Evolutionary conservation across 2,329 filamentous ascomycete genomes (phyloP), one percentile per base, ranked within the genome.

Genomic region (Penicillium concentricum): DNA sequence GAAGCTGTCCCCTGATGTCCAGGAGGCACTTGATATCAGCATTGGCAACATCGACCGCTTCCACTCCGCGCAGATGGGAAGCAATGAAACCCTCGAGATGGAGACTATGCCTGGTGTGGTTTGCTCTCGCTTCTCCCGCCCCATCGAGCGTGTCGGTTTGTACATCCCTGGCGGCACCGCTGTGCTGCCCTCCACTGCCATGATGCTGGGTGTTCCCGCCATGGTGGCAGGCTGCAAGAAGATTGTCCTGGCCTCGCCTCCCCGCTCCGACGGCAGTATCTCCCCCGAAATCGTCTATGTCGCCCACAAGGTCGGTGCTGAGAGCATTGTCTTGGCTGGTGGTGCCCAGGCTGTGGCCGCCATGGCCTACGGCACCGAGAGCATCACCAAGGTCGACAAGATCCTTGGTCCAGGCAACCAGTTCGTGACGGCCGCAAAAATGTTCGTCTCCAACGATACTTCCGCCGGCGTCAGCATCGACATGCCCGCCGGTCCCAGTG

Each of bases 81-180:
- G 67, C 65, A 85, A 90, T 26, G 89, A 91, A 74, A 83, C 91
- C 2, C 81, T 99, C 7, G 77, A 87, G 55, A 91, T 99, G 8
- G 93, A 97, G 80, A 99, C 94, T 1, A 99, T 99, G 94, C 94
- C 94, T 0, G 94, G 94, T 32, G 92, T 99, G 4, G 82, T 94
- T 28, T 99, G 94, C 80, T 95, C 91, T 61, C 91, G 94, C 57
- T 97, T 99, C 78, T 87, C 87, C 13, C 84, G 94, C 20, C 89
- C 94, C 0, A 97, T 99, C 62, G 94, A 97, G 76, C 84, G 92
- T 37, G 94, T 99, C n/a, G 94, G 94, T 61, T 82, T 97, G 6
- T 99, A 99, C 75, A 89, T 99, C 16, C 94, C 94, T 7, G 94
- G 94, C 56, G 94, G 94, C 60, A 99, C 94, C 2, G 94, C 94